Evolutionary conservation across 257 asterid genomes (phyloP).

Genomic region (Solanum megistacrolobum): DNA sequence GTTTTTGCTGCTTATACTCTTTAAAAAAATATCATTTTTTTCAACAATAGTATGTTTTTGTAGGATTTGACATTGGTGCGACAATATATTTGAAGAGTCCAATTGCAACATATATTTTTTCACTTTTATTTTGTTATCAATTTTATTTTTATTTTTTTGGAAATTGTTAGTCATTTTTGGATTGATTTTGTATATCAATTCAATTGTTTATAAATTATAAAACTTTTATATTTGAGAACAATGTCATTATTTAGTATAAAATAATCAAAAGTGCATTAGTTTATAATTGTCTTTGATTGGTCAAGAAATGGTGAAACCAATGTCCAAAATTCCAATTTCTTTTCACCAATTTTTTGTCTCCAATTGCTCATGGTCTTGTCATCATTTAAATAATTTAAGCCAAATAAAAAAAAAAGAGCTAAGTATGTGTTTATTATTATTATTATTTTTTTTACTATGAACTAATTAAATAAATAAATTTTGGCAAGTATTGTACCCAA

Average conservation of each 20-base stretch:
- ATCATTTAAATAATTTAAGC: neutral
- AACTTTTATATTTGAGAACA: neutral
- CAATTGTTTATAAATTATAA: neutral
- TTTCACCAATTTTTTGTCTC: neutral
- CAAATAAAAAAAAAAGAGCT: neutral
- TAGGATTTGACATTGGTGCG: neutral
- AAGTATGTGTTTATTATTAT: neutral
- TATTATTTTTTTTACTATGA: neutral
- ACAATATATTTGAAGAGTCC: no score
- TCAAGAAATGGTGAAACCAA: neutral
- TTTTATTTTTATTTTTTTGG: no score
- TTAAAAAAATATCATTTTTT: no score
- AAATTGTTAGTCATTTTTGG: neutral
- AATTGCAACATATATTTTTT: neutral
- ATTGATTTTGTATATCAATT: neutral
- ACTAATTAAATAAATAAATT: neutral
- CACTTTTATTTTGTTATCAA: neutral
- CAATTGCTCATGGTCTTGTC: neutral
- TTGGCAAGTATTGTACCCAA: neutral
- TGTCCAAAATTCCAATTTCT: neutral
- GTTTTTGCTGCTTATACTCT: fast-evolving
- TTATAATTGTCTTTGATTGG: neutral
- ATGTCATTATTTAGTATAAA: neutral
- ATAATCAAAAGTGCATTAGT: neutral
- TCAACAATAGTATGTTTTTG: no score